phyloP scores from a whole-genome alignment of 352 stramenopile species.

The Globisporangium heterothallicum region DNA sequence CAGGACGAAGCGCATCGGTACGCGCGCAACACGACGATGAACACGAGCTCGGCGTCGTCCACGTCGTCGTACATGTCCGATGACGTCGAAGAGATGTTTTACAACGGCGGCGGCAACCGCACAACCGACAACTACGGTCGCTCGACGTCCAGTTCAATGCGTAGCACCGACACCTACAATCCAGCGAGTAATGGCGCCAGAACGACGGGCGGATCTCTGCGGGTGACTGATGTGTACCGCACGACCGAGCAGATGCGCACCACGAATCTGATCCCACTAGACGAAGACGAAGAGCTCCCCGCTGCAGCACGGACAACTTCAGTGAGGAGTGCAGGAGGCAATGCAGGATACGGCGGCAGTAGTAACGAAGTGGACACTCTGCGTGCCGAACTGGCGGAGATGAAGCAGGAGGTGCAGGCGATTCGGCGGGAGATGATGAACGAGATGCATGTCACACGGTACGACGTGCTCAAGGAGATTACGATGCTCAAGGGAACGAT shows the following conservation, averaged over 20 bases:
- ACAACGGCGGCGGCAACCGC: constrained; percentile 19
- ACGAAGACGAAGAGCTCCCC: constrained; percentile 48
- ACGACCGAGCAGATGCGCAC: constrained; percentile 55
- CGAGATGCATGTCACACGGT: constrained; percentile 74
- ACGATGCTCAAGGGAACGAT: constrained; percentile 77
- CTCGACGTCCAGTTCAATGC: constrained; percentile 12
- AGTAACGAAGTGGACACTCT: constrained; percentile 32
- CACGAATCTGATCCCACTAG: constrained; percentile 43
- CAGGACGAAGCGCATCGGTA: constrained; percentile 29
- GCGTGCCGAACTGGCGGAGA: constrained; percentile 43
- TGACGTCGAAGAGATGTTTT: constrained; percentile 71
- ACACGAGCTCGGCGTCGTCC: constrained; percentile 19
- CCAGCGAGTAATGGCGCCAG: constrained; percentile 5
- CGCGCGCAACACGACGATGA: constrained; percentile 28
- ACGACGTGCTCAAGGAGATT: constrained; percentile 84
- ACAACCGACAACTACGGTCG: background rate
- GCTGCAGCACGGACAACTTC: constrained; percentile 16
- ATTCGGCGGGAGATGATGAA: constrained; percentile 82
- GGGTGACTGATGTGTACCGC: constrained; percentile 38
- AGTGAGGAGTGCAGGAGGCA: background rate
- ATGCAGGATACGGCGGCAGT: background rate
- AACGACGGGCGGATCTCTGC: constrained; percentile 15
- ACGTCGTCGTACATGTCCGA: constrained; percentile 37
- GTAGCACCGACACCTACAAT: constrained; percentile 31
- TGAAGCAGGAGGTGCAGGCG: constrained; percentile 60